Evolutionary conservation across 768 basidiomycete genomes (phyloP).

Genomic region (Russula dissimulans): DNA sequence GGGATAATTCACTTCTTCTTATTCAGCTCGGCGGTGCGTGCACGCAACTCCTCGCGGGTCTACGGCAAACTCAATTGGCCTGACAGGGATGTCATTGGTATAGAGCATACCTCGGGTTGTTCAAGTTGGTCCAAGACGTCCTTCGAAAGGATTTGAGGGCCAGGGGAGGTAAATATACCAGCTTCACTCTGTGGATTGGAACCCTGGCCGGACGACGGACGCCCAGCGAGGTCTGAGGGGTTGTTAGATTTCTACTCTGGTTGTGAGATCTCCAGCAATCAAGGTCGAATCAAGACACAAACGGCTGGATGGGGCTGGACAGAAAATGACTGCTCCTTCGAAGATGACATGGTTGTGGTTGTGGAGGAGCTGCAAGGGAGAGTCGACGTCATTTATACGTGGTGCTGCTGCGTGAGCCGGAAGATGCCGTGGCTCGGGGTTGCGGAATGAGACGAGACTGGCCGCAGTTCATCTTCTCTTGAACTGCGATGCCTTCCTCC

Average conservation of each 20-base stretch:
- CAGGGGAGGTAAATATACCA: constrained; percentile 38
- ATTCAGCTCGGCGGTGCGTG: constrained; percentile 40
- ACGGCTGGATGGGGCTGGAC: constrained; percentile 28
- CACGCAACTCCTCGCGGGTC: constrained; percentile 45
- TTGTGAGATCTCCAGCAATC: not conserved
- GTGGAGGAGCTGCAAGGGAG: too few relatives aligned
- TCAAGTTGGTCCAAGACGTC: constrained; percentile 37
- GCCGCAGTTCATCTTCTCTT: not conserved
- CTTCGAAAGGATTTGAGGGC: constrained; percentile 38
- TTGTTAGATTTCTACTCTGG: constrained; percentile 44
- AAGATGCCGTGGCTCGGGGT: not conserved
- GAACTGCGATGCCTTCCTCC: constrained; percentile 55
- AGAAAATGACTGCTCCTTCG: constrained; percentile 29
- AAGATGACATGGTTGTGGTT: not conserved
- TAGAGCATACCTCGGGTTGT: constrained; percentile 35
- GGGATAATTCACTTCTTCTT: not conserved
- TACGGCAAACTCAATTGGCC: constrained; percentile 18
- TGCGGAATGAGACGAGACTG: not conserved
- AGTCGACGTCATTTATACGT: not conserved
- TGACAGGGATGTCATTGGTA: too few relatives aligned
- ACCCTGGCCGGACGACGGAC: constrained; percentile 22
- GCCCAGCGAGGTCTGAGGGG: constrained; percentile 37
- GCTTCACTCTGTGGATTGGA: constrained; percentile 29
- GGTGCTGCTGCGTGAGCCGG: not conserved
- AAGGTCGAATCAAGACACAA: not conserved